These are phyloP conservation scores for Pestalotiopsis sp. DNA, from an alignment of 2,329 filamentous ascomycete species.

Conservation along the genomic window DNA sequence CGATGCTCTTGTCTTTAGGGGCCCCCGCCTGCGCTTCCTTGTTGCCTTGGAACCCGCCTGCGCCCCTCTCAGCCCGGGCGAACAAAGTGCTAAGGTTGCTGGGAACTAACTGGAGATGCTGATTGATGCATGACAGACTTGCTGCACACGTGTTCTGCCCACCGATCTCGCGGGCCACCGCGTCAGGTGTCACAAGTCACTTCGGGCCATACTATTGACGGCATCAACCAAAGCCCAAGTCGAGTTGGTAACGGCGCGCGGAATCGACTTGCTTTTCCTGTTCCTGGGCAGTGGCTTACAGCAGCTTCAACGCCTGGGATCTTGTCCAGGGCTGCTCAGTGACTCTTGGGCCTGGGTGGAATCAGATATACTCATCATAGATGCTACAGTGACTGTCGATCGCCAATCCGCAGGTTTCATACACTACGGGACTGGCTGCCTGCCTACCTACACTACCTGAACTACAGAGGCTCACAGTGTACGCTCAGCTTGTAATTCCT, in stretches of 20 bases:
- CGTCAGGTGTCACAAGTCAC: background rate
- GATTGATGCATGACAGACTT: background rate
- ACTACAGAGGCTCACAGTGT: background rate
- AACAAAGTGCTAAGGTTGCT: no score
- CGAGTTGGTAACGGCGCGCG: background rate
- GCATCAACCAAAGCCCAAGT: background rate
- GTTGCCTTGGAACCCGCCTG: no score
- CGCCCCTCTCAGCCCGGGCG: no score
- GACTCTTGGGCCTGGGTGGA: background rate
- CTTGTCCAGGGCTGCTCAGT: background rate
- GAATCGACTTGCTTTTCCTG: background rate
- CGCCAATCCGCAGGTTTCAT: conserved; percentile 10
- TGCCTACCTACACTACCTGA: background rate
- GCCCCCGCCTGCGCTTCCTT: no score
- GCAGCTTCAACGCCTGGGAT: background rate
- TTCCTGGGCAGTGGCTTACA: background rate
- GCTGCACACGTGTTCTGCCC: conserved; percentile 6
- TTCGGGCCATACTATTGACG: background rate
- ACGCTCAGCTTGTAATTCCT: background rate
- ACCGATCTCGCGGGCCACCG: background rate
- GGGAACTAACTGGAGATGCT: background rate
- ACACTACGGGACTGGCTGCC: conserved; percentile 10
- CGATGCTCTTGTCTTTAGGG: no score
- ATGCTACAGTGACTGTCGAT: background rate
- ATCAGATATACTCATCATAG: background rate